phyloP scores from a whole-genome alignment of 495 filamentous ascomycete species.

The Pseudevernia furfuracea region DNA sequence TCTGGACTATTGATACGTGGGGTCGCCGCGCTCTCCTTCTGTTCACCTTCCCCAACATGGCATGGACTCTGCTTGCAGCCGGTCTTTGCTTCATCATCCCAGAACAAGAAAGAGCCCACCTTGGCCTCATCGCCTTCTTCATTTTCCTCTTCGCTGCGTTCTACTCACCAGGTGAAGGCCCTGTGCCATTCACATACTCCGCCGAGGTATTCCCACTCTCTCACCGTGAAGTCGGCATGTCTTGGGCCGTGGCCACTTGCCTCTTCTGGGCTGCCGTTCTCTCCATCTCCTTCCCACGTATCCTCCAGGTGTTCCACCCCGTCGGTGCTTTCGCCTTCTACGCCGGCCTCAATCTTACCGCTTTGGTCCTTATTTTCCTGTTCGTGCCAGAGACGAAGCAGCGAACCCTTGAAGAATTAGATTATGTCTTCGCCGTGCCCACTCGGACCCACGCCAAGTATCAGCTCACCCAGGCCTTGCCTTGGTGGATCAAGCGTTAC shows the following conservation, averaged over 20 bases:
- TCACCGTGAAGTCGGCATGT: constrained; percentile 70
- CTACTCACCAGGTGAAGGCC: constrained; percentile 64
- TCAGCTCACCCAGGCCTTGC: constrained; percentile 55
- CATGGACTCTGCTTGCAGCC: constrained; percentile 41
- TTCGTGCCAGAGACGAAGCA: constrained; percentile 76
- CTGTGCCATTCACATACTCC: constrained; percentile 66
- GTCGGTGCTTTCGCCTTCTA: constrained; percentile 53
- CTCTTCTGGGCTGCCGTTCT: constrained; percentile 69
- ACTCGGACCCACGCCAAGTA: constrained; percentile 55
- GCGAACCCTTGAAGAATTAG: constrained; percentile 72
- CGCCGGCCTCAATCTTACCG: constrained; percentile 60
- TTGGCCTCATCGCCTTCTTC: constrained; percentile 54
- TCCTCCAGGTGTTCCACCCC: constrained; percentile 50
- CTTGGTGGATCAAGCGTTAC: constrained; percentile 63
- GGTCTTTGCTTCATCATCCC: constrained; percentile 42
- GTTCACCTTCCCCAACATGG: constrained; percentile 48
- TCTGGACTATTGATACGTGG: constrained; percentile 44
- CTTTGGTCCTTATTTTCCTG: constrained; percentile 63
- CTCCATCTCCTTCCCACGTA: constrained; percentile 61
- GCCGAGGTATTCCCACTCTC: constrained; percentile 76
- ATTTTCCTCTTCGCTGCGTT: constrained; percentile 60
- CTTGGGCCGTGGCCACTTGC: constrained; percentile 64
- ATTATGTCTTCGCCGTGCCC: constrained; percentile 74
- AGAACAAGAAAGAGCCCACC: constrained; percentile 33
- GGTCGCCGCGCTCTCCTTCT: constrained; percentile 44